Evolutionary conservation across 495 filamentous ascomycete species (phyloP), one percentile per base, ranked within the genome.

Genomic region (Penicillium bovifimosum): DNA sequence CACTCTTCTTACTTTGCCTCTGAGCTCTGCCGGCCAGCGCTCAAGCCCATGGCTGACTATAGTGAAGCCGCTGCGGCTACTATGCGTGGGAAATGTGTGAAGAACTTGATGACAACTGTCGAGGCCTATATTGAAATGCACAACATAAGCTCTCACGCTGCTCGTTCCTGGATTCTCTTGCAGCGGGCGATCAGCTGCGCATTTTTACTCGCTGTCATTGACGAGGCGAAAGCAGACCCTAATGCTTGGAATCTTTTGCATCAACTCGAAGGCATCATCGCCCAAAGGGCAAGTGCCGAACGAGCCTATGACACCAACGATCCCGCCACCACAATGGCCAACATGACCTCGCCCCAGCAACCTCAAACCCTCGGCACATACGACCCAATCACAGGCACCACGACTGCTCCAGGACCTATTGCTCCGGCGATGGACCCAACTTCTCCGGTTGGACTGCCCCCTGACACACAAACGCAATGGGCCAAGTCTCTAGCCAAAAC

Each of bases 1-100:
- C 80, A 83, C 58, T 72, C 75, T 4, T 81, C 79, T 3, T 84
- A 82, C 61, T 75, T 81, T 47, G 69, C 74, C 10, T 83, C 81
- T 10, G 80, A 83, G 60, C 76, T 84, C 49, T 82, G 77, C 61
- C 76, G 80, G 34, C 79, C 79, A 45, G 74, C 80, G 40, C 73
- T 84, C 54, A 80, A 78, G 47, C 52, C 63, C 9, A 36, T 58
- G 24, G 53, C 50, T 41, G 64, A 71, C 38, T 26, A 64, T 9
- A 59, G 63, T 27, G 66, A 74, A 26, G 67, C 76, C 14, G 52
- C 65, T 8, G 67, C 65, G 5, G 64, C 70, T 13, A 65, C 66
- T 9, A 72, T 83, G 61, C 73, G 76, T 6, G 61, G 63, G 20
- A 72, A 75, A 26, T 76, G 74, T 41, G 55, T 78, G 7, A 36